Evolutionary conservation across 345 rosid genomes (phyloP).

Genomic region (Eutrema yunnanense): DNA sequence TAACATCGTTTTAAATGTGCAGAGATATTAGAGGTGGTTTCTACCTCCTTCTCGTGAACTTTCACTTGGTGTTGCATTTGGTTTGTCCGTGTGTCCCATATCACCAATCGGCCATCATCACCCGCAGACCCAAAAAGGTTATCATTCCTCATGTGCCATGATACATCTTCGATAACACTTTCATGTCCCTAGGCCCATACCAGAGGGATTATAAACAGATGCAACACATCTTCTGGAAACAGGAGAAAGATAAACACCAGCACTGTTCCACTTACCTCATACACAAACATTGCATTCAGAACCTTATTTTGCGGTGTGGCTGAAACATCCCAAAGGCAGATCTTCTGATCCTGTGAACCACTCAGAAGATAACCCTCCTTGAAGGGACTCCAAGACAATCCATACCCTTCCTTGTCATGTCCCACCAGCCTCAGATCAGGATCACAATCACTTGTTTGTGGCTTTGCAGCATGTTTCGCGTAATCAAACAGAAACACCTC

Average conservation of each 20-base stretch:
- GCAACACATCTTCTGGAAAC: background rate
- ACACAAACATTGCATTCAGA: constrained; percentile 57
- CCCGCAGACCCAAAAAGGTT: constrained; percentile 80
- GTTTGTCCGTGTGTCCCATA: constrained; percentile 86
- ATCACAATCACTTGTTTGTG: constrained; percentile 42
- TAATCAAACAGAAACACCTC: constrained; percentile 80
- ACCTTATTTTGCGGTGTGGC: constrained; percentile 50
- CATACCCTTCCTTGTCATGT: constrained; percentile 90
- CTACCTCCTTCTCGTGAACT: constrained; percentile 88
- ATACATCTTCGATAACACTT: constrained; percentile 70
- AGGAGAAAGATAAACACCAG: background rate
- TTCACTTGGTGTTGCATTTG: constrained; percentile 54
- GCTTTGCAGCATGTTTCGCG: constrained; percentile 45
- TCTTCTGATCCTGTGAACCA: constrained; percentile 77
- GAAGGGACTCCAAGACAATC: constrained; percentile 84
- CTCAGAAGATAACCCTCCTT: constrained; percentile 84
- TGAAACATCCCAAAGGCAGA: constrained; percentile 87
- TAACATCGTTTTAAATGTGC: background rate
- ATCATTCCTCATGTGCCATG: constrained; percentile 89
- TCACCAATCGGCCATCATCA: constrained; percentile 75
- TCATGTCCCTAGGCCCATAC: constrained; percentile 56
- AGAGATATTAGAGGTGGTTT: background rate
- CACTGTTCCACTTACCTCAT: constrained; percentile 44
- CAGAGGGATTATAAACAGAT: background rate
- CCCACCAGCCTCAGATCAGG: constrained; percentile 86